Evolutionary conservation across 2,329 filamentous ascomycete species (phyloP).

Genomic region (Aureobasidium sp.): DNA sequence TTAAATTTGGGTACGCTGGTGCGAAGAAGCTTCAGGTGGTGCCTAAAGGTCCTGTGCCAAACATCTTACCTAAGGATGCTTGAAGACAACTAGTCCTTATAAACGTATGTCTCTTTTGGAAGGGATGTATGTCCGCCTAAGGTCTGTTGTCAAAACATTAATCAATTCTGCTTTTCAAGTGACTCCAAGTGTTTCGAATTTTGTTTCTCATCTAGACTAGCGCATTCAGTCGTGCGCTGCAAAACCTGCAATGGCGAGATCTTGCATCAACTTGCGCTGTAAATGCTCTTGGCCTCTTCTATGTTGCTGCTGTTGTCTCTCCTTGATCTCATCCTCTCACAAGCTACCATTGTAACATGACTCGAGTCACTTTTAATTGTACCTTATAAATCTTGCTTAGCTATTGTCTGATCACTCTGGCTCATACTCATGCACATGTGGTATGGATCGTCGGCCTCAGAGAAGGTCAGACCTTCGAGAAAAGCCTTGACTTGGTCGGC

Average conservation of each 20-base stretch:
- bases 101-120: neutral
- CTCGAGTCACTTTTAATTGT: neutral
- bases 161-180: no score
- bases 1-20: conserved; percentile 23
- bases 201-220: neutral
- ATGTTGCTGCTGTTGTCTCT: no score
- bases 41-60: conserved; percentile 22
- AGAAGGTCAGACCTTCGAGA: neutral
- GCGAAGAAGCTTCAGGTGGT: conserved; percentile 19
- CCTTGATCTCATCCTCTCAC: neutral
- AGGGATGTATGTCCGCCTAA: neutral
- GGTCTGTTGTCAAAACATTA: neutral
- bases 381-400: neutral
- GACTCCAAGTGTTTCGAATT: neutral
- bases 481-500: neutral
- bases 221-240: neutral
- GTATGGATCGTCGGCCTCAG: neutral
- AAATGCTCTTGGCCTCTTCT: neutral
- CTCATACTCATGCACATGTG: neutral
- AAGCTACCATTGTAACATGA: neutral
- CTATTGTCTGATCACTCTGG: neutral
- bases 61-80: conserved; percentile 38
- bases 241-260: no score
- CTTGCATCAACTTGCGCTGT: neutral
- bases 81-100: neutral